Evolutionary conservation across 2,329 filamentous ascomycete genomes (phyloP).

Genomic region (Pseudogymnoascus sp.): DNA sequence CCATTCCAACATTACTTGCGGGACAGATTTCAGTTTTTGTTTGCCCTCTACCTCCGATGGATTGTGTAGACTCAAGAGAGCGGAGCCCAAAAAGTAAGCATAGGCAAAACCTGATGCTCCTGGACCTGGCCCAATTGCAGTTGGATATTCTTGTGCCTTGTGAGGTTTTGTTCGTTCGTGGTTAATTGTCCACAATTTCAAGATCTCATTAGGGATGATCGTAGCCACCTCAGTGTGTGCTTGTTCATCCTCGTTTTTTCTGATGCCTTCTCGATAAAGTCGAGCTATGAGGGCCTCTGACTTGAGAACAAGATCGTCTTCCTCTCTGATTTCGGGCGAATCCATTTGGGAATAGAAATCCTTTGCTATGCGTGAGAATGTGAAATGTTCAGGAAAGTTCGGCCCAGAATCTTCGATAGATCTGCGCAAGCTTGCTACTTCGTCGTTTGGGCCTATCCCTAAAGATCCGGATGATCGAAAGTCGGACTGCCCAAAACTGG

Average conservation of each 20-base stretch:
- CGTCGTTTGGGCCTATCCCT: background rate
- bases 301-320: slow-evolving; percentile 61
- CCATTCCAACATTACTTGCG: slow-evolving; percentile 78
- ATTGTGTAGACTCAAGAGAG: slow-evolving; percentile 75
- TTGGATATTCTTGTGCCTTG: slow-evolving; percentile 45
- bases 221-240: slow-evolving; percentile 49
- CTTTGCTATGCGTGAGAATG: slow-evolving; percentile 64
- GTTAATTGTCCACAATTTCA: slow-evolving; percentile 49
- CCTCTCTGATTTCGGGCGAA: slow-evolving; percentile 56
- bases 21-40: slow-evolving; percentile 45
- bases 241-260: slow-evolving; percentile 46
- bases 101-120: slow-evolving; percentile 60
- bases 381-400: slow-evolving; percentile 33
- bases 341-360: slow-evolving; percentile 54
- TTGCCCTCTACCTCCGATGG: slow-evolving; percentile 28
- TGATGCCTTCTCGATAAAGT: slow-evolving; percentile 56
- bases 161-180: slow-evolving; percentile 36
- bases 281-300: slow-evolving; percentile 64
- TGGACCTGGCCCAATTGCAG: slow-evolving; percentile 58
- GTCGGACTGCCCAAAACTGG: background rate
- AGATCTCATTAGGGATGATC: slow-evolving; percentile 43
- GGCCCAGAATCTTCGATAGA: background rate
- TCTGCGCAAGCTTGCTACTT: background rate
- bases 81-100: slow-evolving; percentile 67
- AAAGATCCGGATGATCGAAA: slow-evolving; percentile 1